Evolutionary conservation across 2,329 filamentous ascomycete species (phyloP).

Genomic region (Tolypocladium ophioglossoides): DNA sequence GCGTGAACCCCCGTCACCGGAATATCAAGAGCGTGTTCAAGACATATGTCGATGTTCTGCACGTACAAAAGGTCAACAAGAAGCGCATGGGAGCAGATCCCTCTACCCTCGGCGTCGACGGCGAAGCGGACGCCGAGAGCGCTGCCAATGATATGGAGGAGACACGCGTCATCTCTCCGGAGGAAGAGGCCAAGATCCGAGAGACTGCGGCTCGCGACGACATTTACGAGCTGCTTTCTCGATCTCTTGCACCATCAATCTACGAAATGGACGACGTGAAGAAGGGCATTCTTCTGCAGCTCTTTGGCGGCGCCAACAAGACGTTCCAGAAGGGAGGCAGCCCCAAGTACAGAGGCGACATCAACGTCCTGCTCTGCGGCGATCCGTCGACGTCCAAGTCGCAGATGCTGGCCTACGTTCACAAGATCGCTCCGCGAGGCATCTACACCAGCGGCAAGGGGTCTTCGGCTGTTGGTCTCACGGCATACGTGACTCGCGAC

Average conservation of each 20-base stretch:
- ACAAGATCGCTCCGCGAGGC: slow-evolving; percentile 89
- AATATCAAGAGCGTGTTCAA: slow-evolving; percentile 95
- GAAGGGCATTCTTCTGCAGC: slow-evolving; percentile 91
- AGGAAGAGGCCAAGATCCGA: slow-evolving; percentile 84
- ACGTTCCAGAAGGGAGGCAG: slow-evolving; percentile 93
- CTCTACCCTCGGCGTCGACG: slow-evolving; percentile 74
- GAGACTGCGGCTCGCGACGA: slow-evolving; percentile 70
- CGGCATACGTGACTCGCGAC: slow-evolving; percentile 71
- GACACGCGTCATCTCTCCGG: slow-evolving; percentile 68
- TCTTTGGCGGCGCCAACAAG: slow-evolving; percentile 97
- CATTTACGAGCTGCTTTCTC: slow-evolving; percentile 83
- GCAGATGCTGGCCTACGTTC: slow-evolving; percentile 85
- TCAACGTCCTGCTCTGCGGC: slow-evolving; percentile 93
- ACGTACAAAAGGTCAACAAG: slow-evolving; percentile 94
- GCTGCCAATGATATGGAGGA: slow-evolving; percentile 73
- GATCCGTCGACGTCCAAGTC: slow-evolving; percentile 96
- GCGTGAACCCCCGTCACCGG: slow-evolving; percentile 85
- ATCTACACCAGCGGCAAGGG: slow-evolving; percentile 77
- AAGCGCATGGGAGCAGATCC: slow-evolving; percentile 86
- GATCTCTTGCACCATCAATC: slow-evolving; percentile 87
- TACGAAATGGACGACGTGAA: slow-evolving; percentile 99
- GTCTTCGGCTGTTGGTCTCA: slow-evolving; percentile 71
- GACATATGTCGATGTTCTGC: slow-evolving; percentile 90
- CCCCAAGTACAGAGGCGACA: slow-evolving; percentile 91
- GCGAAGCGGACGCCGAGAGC: slow-evolving; percentile 53